Percentiles rank a stretch among this genome's conserved stretches.
These are phyloP conservation scores for Fusarium vanettenii DNA, from an alignment of 2,329 filamentous ascomycete species.

Conservation along the genomic window DNA sequence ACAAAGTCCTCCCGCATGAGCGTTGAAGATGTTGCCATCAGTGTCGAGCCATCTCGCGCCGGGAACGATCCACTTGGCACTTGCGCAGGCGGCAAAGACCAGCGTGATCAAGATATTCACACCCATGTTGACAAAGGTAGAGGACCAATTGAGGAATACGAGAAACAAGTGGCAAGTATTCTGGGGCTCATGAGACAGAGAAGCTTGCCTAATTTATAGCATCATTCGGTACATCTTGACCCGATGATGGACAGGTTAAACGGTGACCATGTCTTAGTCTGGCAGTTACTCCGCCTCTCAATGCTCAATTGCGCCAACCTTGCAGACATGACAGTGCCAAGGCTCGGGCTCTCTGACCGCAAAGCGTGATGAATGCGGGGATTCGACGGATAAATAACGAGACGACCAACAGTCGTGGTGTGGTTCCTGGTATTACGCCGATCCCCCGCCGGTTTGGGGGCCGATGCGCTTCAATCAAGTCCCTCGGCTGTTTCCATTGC, in stretches of 20 bases:
- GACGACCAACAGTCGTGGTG: background rate
- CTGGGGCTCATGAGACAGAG: background rate
- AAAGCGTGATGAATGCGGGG: background rate
- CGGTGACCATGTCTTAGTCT: background rate
- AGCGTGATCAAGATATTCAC: constrained; percentile 11
- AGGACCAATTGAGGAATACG: background rate
- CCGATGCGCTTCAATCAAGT: constrained; percentile 35
- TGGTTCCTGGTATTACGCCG: constrained; percentile 14
- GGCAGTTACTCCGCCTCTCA: constrained; percentile 4
- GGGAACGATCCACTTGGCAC: constrained; percentile 66
- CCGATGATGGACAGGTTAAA: constrained; percentile 6
- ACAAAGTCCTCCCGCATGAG: constrained; percentile 69
- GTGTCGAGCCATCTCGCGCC: constrained; percentile 71
- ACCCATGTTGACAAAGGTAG: background rate
- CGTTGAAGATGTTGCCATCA: constrained; percentile 69
- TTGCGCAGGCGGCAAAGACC: constrained; percentile 26
- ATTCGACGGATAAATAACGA: constrained; percentile 16
- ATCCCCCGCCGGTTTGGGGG: constrained; percentile 31
- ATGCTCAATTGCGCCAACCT: background rate
- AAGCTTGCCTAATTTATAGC: constrained; percentile 9
- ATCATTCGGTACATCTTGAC: constrained; percentile 17
- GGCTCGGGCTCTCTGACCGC: background rate
- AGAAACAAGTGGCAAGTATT: background rate
- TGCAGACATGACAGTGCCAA: background rate
- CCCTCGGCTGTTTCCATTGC: background rate